phyloP scores from a whole-genome alignment of 805 yeast genomes.

The Nematodospora valgi region DNA sequence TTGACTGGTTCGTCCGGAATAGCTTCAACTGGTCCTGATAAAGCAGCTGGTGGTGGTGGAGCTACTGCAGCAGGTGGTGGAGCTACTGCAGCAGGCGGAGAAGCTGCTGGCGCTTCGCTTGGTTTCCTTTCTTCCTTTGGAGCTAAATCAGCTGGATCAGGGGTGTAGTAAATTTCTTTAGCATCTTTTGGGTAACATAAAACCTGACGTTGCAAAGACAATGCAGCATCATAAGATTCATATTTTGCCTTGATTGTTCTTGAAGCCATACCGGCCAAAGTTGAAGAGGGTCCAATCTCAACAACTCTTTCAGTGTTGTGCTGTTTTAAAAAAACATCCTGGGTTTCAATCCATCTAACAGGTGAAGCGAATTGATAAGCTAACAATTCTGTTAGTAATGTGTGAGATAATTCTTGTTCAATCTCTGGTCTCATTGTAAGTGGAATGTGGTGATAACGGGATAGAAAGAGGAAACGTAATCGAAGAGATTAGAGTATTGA shows the following conservation, averaged over 20 bases:
- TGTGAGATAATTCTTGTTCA: constrained; percentile 96
- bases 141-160: constrained; percentile 62
- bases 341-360: constrained; percentile 99
- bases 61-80: constrained; percentile 60
- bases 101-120: constrained; percentile 51
- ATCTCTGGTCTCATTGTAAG: constrained; percentile 80
- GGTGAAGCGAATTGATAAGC: constrained; percentile 99
- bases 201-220: constrained; percentile 89
- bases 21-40: constrained; percentile 78
- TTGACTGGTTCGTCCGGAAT: constrained; percentile 87
- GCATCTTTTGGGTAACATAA: constrained; percentile 94
- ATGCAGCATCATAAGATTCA: constrained; percentile 97
- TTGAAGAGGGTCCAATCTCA: constrained; percentile 98
- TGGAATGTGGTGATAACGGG: constrained; percentile 5
- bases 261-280: constrained; percentile 97
- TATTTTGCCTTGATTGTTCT: constrained; percentile 94
- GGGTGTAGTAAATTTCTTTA: constrained; percentile 93
- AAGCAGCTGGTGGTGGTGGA: constrained; percentile 59
- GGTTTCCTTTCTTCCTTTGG: constrained; percentile 26
- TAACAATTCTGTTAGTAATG: constrained; percentile 87
- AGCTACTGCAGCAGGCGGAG: constrained; percentile 51
- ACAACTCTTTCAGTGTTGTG: constrained; percentile 96
- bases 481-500: neutral
- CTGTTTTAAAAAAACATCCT: constrained; percentile 92
- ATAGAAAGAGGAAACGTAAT: neutral